These are phyloP conservation scores for Maudiozyma humilis DNA, from an alignment of 1,139 yeast genomes.

Conservation along the genomic window DNA sequence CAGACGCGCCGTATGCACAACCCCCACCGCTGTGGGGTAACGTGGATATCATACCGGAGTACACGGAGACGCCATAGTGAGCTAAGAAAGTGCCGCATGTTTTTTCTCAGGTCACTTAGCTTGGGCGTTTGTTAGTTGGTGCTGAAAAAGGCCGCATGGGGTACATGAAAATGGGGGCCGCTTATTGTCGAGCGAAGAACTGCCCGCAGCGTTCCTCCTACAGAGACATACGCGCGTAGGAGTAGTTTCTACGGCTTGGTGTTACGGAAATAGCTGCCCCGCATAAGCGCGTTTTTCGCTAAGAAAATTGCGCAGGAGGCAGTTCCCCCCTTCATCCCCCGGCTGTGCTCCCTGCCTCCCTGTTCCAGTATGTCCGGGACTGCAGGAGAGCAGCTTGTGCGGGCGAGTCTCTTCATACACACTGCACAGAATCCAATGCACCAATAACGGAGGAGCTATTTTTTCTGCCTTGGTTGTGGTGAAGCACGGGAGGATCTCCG, in stretches of 20 bases:
- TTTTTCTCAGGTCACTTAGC: no score
- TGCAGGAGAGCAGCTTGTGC: not conserved
- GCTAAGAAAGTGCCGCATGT: not conserved
- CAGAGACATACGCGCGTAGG: not conserved
- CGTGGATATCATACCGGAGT: slow-evolving; percentile 2
- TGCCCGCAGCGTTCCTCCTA: not conserved
- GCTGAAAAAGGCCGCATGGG: not conserved
- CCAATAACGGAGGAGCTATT: not conserved
- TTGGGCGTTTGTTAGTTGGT: no score
- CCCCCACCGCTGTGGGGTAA: slow-evolving; percentile 1
- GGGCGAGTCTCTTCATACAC: not conserved
- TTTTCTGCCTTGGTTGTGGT: no score
- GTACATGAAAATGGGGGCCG: not conserved
- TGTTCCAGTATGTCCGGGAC: not conserved
- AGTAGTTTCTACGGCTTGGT: not conserved
- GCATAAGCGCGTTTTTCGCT: not conserved
- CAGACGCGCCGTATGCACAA: not conserved
- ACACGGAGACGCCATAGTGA: slow-evolving; percentile 2
- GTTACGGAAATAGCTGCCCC: not conserved
- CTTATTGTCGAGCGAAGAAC: not conserved
- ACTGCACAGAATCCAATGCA: not conserved
- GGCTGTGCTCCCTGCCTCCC: not conserved
- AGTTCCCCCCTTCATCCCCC: not conserved
- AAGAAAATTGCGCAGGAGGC: not conserved
- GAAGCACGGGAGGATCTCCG: no score